These are phyloP conservation scores for Serpula lacrymans DNA, from an alignment of 768 basidiomycete species.

Conservation along the genomic window DNA sequence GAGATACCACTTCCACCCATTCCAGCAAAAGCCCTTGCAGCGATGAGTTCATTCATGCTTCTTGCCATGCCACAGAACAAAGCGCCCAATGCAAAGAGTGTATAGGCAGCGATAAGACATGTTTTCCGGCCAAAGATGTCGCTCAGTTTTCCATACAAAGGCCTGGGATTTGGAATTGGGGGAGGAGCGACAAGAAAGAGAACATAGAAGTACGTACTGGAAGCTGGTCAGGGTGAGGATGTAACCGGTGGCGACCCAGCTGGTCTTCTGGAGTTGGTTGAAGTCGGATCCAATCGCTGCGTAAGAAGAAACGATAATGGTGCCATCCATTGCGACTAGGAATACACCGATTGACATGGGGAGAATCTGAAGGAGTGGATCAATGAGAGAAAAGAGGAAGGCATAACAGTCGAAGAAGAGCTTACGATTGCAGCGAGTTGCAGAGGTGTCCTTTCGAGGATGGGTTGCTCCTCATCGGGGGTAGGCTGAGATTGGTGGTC, in stretches of 20 bases:
- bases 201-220: constrained; percentile 27
- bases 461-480: too few species aligned
- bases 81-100: constrained; percentile 64
- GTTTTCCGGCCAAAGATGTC: constrained; percentile 68
- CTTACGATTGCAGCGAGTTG: too few species aligned
- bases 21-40: constrained; percentile 66
- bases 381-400: too few species aligned
- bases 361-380: too few species aligned
- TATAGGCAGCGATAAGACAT: constrained; percentile 53
- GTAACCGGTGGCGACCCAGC: constrained; percentile 73
- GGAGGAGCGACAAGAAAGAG: constrained; percentile 24
- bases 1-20: constrained; percentile 69
- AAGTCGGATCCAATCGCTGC: constrained; percentile 57
- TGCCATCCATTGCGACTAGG: too few species aligned
- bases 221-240: constrained; percentile 51
- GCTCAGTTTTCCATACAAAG: constrained; percentile 57
- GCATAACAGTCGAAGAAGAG: too few species aligned
- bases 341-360: too few species aligned
- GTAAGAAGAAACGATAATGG: constrained; percentile 61
- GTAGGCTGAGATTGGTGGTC: too few species aligned
- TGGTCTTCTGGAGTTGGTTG: constrained; percentile 53
- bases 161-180: constrained; percentile 20
- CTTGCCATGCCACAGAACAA: constrained; percentile 64
- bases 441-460: too few species aligned
- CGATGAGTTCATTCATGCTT: constrained; percentile 63